Conservation (phyloP, 768 basidiomycete species). For the Russula brevipes region DNA sequence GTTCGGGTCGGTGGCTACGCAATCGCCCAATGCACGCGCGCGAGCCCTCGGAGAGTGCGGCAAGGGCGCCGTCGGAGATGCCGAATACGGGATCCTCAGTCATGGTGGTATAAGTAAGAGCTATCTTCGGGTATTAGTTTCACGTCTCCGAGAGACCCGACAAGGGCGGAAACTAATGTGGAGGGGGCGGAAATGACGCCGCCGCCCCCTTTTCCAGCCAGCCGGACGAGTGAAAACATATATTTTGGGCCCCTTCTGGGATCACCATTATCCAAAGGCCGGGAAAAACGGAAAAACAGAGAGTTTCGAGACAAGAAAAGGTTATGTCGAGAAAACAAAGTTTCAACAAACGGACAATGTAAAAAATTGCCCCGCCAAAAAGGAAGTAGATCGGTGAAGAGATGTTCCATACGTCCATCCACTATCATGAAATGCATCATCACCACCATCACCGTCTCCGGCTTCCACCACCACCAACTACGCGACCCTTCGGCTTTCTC, state of each 20-base stretch:
- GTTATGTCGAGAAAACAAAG: too few relatives aligned
- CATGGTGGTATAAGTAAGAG: slow-evolving; percentile 4
- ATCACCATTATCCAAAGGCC: too few relatives aligned
- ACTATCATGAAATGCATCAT: not conserved
- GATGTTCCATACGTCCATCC: too few relatives aligned
- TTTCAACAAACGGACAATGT: too few relatives aligned
- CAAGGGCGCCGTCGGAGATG: slow-evolving; percentile 1
- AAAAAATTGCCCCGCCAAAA: too few relatives aligned
- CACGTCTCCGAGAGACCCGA: not conserved
- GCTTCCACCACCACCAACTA: not conserved
- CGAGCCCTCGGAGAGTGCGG: slow-evolving; percentile 10
- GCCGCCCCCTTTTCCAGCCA: too few relatives aligned
- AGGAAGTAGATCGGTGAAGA: too few relatives aligned
- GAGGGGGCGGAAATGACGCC: too few relatives aligned
- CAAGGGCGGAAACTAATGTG: not conserved
- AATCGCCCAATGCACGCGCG: slow-evolving; percentile 19
- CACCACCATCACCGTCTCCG: slow-evolving; percentile 3
- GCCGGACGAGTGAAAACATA: too few relatives aligned
- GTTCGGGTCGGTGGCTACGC: slow-evolving; percentile 7
- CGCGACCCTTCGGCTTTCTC: not conserved
- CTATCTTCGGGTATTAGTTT: not conserved
- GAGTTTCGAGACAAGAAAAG: too few relatives aligned
- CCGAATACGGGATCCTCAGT: not conserved
- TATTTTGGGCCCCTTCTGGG: too few relatives aligned
- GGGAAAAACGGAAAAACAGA: too few relatives aligned